phyloP scores from a whole-genome alignment of 1,139 yeast genomes.

The Saccharomyces hybrid region DNA sequence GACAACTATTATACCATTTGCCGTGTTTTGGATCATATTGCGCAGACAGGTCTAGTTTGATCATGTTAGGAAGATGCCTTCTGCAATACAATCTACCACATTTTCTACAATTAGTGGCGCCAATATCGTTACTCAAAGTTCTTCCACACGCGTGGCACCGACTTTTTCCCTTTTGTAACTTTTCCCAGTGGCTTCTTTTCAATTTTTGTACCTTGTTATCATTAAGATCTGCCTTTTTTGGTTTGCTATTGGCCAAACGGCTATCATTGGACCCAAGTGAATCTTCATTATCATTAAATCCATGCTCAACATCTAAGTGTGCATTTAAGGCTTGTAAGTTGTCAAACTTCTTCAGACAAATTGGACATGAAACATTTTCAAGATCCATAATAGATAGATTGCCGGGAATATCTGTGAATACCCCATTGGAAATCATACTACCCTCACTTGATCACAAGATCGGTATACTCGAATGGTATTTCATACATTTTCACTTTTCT shows the following conservation, averaged over 20 bases:
- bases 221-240: constrained; percentile 7
- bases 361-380: constrained; percentile 47
- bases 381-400: background rate
- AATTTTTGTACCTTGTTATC: constrained; percentile 24
- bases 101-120: constrained; percentile 52
- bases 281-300: constrained; percentile 26
- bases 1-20: constrained; percentile 65
- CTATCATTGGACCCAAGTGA: constrained; percentile 3
- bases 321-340: constrained; percentile 52
- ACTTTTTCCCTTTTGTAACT: constrained; percentile 37
- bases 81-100: constrained; percentile 73
- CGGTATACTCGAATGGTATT: background rate
- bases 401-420: background rate
- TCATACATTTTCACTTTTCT: background rate
- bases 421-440: background rate
- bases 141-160: constrained; percentile 36
- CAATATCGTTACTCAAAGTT: constrained; percentile 41
- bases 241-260: constrained; percentile 1
- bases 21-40: constrained; percentile 45
- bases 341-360: constrained; percentile 57
- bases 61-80: constrained; percentile 49
- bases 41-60: constrained; percentile 42
- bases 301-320: constrained; percentile 68
- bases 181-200: constrained; percentile 59
- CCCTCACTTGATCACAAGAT: background rate